Percentiles rank a stretch among this genome's conserved stretches.
phyloP scores from a whole-genome alignment of 1,284 basidiomycete genomes.

The Papiliotrema terrestris region DNA sequence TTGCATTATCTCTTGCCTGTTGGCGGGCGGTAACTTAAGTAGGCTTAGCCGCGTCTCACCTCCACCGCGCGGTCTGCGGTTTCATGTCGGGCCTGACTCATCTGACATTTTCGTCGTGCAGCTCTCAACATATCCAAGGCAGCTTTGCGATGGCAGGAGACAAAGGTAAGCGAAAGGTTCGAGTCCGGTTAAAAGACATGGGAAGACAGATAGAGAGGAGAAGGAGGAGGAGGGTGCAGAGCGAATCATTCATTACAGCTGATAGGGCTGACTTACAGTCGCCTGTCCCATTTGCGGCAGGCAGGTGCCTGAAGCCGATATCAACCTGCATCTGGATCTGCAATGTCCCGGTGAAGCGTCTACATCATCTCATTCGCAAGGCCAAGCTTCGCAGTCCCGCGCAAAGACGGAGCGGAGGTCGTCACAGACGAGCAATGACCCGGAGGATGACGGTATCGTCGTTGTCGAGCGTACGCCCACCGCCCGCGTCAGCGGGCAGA shows the following conservation, averaged over 20 bases:
- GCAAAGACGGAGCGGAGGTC: not conserved
- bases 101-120: not conserved
- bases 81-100: not conserved
- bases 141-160: not conserved
- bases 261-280: constrained; percentile 16
- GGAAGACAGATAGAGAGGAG: not conserved
- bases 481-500: not conserved
- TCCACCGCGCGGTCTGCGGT: too few relatives aligned
- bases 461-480: constrained; percentile 5
- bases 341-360: constrained; percentile 33
- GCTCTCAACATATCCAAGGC: not conserved
- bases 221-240: not conserved
- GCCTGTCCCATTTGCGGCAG: constrained; percentile 45
- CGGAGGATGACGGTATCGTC: not conserved
- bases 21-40: too few relatives aligned
- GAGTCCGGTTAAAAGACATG: not conserved
- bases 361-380: not conserved
- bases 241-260: too few relatives aligned
- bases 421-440: not conserved
- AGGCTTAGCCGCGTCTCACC: too few relatives aligned
- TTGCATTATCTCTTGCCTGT: too few relatives aligned
- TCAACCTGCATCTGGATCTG: constrained; percentile 49
- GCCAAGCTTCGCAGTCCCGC: not conserved
- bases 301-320: constrained; percentile 32
- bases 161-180: too few relatives aligned